Base-by-base conservation (phyloP, 371 early-diverging fungal genomes). In the Apophysomyces elegans region DNA sequence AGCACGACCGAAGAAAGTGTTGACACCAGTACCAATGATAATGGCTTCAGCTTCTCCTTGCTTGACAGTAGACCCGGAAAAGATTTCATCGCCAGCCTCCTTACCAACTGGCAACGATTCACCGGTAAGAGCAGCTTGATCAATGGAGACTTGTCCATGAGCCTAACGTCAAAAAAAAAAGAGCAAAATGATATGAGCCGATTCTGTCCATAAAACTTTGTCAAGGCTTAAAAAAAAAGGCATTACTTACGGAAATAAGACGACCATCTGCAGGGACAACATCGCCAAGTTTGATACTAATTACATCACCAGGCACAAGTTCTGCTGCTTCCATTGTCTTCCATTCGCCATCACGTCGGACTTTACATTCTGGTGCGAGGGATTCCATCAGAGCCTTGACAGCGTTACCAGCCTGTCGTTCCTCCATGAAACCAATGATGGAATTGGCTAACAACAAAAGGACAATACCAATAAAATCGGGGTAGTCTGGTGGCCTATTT, bases 1-100 rank as follows among this genome's bases (percentile, higher is more conserved):
- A 62, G 95, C 95, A 69, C 89, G 90, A 62, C 96, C 96, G 67
- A 96, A 93, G 78, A 92, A 93, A 39, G 96, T 96, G 76, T 89
- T 88, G 69, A 83, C 64, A 44, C 96, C 95, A 41, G 95, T 95
- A 65, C 86, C 86, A 54, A 93, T 92, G 62, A 95, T 93, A 35
- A 95, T 84, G 41, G 94, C 96, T 71, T 85, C 85, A 56, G 93
- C 94, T 78, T 95, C 93, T 67, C 96, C 96, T 78, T 95, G 95
- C 83, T 95, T 94, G 61, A 95, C 93, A 18, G 95, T 93, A 7
- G 90, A 86, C 47, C 85, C 85, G 47, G 94, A 94, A 68, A 88
- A 88, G 56, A 92, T 83, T 71, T 89, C 87, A 61, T 90, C 87
- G 62, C 85, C 86, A 45, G 83, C 73, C 50, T 88, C 89, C 75